Conservation (phyloP, 2,329 filamentous ascomycete species). For the Fusarium citri region DNA sequence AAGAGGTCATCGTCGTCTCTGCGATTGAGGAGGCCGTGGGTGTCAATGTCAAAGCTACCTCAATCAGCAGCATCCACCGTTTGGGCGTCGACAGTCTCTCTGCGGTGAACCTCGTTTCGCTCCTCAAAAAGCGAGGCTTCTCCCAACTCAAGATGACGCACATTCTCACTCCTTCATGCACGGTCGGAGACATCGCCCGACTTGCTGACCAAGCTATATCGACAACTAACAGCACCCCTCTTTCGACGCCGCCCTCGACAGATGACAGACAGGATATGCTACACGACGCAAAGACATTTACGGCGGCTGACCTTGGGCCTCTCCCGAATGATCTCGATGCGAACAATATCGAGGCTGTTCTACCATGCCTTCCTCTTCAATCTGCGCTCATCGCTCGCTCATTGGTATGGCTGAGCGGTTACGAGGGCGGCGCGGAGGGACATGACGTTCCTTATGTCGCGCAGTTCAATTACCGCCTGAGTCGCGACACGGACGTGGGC, state of each 20-base stretch:
- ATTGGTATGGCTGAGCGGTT: constrained; percentile 7
- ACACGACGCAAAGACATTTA: accelerated
- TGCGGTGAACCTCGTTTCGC: constrained; percentile 14
- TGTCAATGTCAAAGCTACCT: background rate
- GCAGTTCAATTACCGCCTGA: constrained; percentile 20
- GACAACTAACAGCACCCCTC: background rate
- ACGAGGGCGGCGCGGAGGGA: accelerated
- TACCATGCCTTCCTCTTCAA: constrained; percentile 28
- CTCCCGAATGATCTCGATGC: background rate
- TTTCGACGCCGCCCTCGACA: background rate
- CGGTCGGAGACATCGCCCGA: background rate
- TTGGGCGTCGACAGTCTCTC: constrained; percentile 27
- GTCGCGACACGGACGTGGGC: background rate
- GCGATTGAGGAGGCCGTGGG: constrained; percentile 12
- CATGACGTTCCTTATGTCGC: constrained; percentile 25
- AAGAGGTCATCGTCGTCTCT: background rate
- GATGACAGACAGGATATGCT: background rate
- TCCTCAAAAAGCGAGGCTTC: constrained; percentile 4
- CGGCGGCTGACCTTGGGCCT: background rate
- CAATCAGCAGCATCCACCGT: constrained; percentile 6
- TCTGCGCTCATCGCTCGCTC: constrained; percentile 23
- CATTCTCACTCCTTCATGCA: background rate
- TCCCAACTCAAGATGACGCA: constrained; percentile 9
- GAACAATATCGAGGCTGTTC: background rate
- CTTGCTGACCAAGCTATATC: background rate